Evolutionary conservation across 2,329 filamentous ascomycete species (phyloP).

Genomic region (Sphaerulina populicola): DNA sequence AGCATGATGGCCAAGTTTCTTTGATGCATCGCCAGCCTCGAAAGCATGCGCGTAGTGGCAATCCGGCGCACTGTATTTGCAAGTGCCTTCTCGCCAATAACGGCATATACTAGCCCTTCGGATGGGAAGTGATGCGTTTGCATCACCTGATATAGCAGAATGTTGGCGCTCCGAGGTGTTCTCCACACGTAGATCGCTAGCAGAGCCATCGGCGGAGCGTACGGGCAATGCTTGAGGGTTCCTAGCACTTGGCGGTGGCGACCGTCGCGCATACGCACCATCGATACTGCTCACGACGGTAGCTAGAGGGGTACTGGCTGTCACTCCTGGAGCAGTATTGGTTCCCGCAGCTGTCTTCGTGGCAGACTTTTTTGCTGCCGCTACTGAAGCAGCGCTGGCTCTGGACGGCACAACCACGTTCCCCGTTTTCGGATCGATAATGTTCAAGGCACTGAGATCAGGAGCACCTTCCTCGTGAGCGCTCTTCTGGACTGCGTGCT

Average conservation of each 20-base stretch:
- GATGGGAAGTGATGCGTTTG: neutral
- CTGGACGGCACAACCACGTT: conserved; percentile 8
- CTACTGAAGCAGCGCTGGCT: neutral
- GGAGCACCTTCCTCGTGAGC: conserved; percentile 25
- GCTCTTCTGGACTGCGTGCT: conserved; percentile 22
- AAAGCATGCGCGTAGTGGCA: conserved; percentile 8
- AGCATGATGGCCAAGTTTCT: neutral
- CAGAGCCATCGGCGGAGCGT: neutral
- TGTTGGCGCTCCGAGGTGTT: neutral
- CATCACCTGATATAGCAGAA: neutral
- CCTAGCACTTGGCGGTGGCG: conserved; percentile 7
- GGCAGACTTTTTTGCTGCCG: neutral
- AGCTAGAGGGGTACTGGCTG: neutral
- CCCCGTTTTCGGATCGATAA: conserved; percentile 29
- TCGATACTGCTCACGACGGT: neutral
- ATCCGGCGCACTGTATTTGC: conserved; percentile 2
- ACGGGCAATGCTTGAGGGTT: neutral
- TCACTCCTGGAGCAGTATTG: neutral
- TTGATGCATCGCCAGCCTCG: neutral
- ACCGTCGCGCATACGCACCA: conserved; percentile 9
- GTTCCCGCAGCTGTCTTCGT: neutral
- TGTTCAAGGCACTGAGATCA: conserved; percentile 22
- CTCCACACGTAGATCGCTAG: neutral
- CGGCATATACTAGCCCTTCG: conserved; percentile 5
- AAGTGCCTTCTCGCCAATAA: conserved; percentile 8